These are phyloP conservation scores for Sordariomycetes sp. DNA, from an alignment of 2,329 filamentous ascomycete species.

Conservation along the genomic window DNA sequence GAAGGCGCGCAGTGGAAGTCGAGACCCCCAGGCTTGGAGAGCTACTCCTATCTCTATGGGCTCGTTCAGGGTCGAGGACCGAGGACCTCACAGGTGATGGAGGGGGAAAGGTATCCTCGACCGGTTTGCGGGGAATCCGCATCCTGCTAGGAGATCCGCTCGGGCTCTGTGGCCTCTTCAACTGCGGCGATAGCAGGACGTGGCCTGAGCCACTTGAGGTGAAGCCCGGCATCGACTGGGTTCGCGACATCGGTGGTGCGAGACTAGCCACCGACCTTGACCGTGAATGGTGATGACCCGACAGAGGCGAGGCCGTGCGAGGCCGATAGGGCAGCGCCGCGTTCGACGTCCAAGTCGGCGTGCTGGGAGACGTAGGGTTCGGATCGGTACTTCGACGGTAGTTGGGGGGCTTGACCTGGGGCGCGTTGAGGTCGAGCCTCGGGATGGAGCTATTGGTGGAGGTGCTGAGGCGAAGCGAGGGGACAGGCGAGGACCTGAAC, in stretches of 20 bases:
- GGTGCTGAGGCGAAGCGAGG: constrained; percentile 40
- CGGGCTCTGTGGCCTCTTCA: constrained; percentile 42
- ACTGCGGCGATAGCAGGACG: constrained; percentile 42
- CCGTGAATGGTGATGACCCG: constrained; percentile 44
- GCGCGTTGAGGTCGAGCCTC: constrained; percentile 28
- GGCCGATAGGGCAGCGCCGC: constrained; percentile 40
- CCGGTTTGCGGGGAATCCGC: constrained; percentile 44
- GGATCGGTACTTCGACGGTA: constrained; percentile 52
- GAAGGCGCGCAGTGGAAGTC: constrained; percentile 23
- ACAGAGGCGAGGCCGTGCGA: constrained; percentile 52
- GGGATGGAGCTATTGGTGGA: constrained; percentile 19
- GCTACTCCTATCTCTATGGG: constrained; percentile 38
- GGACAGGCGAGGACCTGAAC: constrained; percentile 49
- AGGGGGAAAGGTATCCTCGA: constrained; percentile 51
- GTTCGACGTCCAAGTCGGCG: constrained; percentile 36
- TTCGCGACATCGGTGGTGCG: constrained; percentile 49
- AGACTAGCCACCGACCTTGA: constrained; percentile 49
- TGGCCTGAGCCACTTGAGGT: constrained; percentile 44
- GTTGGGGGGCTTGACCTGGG: constrained; percentile 37
- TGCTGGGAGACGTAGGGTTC: constrained; percentile 40
- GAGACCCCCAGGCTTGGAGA: constrained; percentile 36
- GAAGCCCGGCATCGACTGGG: constrained; percentile 55
- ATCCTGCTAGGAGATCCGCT: constrained; percentile 42
- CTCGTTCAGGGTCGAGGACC: constrained; percentile 44
- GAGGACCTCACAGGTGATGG: constrained; percentile 43